These are phyloP conservation scores for Kodamaea sagamina DNA, from an alignment of 805 yeast species.

Conservation along the genomic window DNA sequence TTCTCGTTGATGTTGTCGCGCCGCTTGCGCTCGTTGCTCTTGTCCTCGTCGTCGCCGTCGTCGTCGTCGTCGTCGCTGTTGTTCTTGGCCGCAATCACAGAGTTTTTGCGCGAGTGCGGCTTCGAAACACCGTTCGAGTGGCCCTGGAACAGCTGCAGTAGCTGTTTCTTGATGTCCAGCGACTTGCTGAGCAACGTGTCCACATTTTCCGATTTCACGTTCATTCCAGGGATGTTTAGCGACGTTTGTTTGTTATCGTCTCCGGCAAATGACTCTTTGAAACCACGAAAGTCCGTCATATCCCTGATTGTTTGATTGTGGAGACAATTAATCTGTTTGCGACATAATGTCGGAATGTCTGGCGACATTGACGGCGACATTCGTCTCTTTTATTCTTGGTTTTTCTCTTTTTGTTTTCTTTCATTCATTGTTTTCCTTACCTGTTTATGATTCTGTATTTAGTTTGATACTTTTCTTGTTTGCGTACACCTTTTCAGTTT, in stretches of 20 bases:
- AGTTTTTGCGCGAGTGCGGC: slow-evolving; percentile 40
- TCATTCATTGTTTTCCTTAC: too few species aligned
- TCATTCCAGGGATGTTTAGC: slow-evolving; percentile 32
- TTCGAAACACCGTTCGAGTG: slow-evolving; percentile 31
- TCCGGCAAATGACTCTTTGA: slow-evolving; percentile 19
- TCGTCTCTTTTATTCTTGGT: too few species aligned
- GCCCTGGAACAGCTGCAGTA: slow-evolving; percentile 39
- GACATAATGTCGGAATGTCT: neutral
- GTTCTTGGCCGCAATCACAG: slow-evolving; percentile 27
- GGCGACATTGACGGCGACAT: neutral
- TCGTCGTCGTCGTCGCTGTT: slow-evolving; percentile 26
- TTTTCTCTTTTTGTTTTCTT: too few species aligned
- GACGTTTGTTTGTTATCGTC: slow-evolving; percentile 17
- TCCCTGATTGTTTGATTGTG: slow-evolving; percentile 2
- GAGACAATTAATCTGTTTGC: slow-evolving; percentile 4
- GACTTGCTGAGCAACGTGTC: slow-evolving; percentile 32
- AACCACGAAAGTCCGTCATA: slow-evolving; percentile 18
- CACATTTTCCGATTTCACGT: slow-evolving; percentile 28
- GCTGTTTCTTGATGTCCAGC: slow-evolving; percentile 42
- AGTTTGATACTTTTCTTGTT: too few species aligned
- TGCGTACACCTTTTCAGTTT: too few species aligned
- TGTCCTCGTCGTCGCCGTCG: slow-evolving; percentile 30
- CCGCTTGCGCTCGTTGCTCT: slow-evolving; percentile 43
- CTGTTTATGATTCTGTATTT: too few species aligned
- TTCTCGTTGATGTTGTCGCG: slow-evolving; percentile 47